Evolutionary conservation across 345 rosid genomes (phyloP), one percentile per base, ranked within the genome.

Genomic region (Boechera divaricarpa): DNA sequence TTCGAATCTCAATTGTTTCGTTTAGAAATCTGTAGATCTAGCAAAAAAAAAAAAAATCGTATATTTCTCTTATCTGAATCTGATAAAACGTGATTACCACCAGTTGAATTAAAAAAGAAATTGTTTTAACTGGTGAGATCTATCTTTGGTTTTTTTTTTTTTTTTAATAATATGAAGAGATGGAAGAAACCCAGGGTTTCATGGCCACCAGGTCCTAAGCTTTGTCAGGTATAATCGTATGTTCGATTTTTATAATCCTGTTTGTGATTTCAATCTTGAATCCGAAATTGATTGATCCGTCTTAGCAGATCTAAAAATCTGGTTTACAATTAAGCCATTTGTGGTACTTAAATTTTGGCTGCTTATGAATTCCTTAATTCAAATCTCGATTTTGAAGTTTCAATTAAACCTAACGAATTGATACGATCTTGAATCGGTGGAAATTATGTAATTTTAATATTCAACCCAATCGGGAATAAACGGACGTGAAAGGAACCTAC

Each of bases 181-280:
- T 75, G 66, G 83, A 76, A 75, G 87, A 90, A 84, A 84, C 76
- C 84, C 74, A 83, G 82, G 51, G 90, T 87, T 65, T 79, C 93
- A 57, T 86, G 91, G 93, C 85, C 88, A 41, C 56, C 83, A 13
- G 89, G 74, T 59, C 80, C 65, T 80, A 81, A 72, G 61, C 87
- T 87, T 79, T 82, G 83, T 84, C 91, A 87, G 91, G 90, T 90
- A 86, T 76, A 53, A 33, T 31, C 11, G 38, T 67, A 21, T 59
- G 51, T 5, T 78, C 16, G 39, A 26, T 32, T 52, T 31, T 57
- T 13, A 12, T 44, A 12, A 1, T 28, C 15, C 36, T 29, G 36
- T 39, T 69, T 69, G 9, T 26, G 10, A 70, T 48, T 39, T 51
- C 41, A 49, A 28, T 45, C 38, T 5, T 29, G 13, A 44, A 45